Base-by-base conservation (phyloP, 1,284 basidiomycete species). In the Puccinia triticina region DNA sequence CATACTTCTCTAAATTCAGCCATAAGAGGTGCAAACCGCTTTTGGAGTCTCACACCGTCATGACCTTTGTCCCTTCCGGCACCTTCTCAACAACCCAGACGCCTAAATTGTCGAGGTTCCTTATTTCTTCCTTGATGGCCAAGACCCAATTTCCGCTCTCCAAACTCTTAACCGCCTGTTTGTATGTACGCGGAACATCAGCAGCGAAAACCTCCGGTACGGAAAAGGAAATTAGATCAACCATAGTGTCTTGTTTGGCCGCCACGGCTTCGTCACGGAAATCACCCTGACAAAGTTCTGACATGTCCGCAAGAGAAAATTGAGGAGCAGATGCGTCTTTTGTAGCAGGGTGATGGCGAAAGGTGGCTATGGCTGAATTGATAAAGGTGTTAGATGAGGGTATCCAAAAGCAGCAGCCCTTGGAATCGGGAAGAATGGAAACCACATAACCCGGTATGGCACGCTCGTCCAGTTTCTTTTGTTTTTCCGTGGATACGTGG, bases 321-420 rank as follows among this genome's bases (percentile, higher is more conserved):
- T n/a, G n/a, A n/a, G 10, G 23, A 32, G 11, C 16, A 10, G 26
- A 5, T 26, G 26, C 37, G 7, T 3, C 23, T n/a, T n/a, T n/a
- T 2, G 37, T 32, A 8, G 5, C 2, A 8, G 37, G 23, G 7
- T 69, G 37, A 37, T 69, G 46, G 8, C 37, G 66, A 37, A 69
- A 69, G 5, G 46, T n/a, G 32, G 66, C 66, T 10, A 69, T 69
- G 3, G 12, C 29, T 1, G 40, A 53, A 16, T 29, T 53, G 46
- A 73, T 7, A 16, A 73, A 32, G 1, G 14, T 37, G 10, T 73
- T 73, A 11, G 21, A 16, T 8, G 2, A 12, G 2, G 43, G 50
- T 5, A 37, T 32, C 32, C 57, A 76, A 14, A 76, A 37, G 2
- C 29, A 16, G 55, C 74, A 76, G 1, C 74, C 74, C 34, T 76